phyloP scores from a whole-genome alignment of 2,329 filamentous ascomycete genomes.

The Pseudomassariella vexata region DNA sequence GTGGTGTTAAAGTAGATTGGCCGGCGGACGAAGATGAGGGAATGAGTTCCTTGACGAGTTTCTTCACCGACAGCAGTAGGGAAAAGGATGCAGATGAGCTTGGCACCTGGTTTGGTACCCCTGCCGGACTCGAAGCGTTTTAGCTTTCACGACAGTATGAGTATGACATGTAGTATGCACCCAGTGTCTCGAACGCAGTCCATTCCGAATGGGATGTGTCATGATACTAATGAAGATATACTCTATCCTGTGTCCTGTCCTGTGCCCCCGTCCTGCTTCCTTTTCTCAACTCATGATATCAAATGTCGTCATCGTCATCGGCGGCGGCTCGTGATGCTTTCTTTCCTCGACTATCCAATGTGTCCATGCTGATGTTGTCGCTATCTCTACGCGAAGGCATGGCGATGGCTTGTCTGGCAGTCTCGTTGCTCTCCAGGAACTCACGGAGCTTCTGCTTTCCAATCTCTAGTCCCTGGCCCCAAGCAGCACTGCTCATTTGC shows the following conservation, averaged over 20 bases:
- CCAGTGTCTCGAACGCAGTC: too few relatives aligned
- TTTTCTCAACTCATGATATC: slow-evolving; percentile 11
- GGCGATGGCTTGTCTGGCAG: slow-evolving; percentile 74
- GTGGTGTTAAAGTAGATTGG: slow-evolving; percentile 75
- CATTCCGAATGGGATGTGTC: neutral
- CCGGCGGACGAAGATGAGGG: slow-evolving; percentile 67
- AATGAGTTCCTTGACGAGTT: slow-evolving; percentile 68
- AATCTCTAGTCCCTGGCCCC: slow-evolving; percentile 79
- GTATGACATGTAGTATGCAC: too few relatives aligned
- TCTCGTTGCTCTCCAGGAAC: slow-evolving; percentile 83
- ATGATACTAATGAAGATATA: slow-evolving; percentile 6
- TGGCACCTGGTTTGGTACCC: slow-evolving; percentile 74
- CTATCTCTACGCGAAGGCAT: slow-evolving; percentile 51
- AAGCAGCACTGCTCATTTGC: slow-evolving; percentile 89
- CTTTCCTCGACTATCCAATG: slow-evolving; percentile 54
- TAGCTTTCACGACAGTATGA: too few relatives aligned
- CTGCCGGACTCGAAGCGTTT: slow-evolving; percentile 65
- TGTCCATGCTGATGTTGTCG: slow-evolving; percentile 52
- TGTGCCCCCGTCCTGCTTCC: neutral
- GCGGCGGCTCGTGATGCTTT: slow-evolving; percentile 32
- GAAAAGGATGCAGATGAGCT: slow-evolving; percentile 59
- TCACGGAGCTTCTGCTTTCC: slow-evolving; percentile 87
- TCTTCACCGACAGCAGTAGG: slow-evolving; percentile 46
- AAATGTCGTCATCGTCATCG: slow-evolving; percentile 59
- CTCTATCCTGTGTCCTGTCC: slow-evolving; percentile 4